These are phyloP conservation scores for Fraxinus nigra DNA, from an alignment of 305 asterid species.

Conservation along the genomic window DNA sequence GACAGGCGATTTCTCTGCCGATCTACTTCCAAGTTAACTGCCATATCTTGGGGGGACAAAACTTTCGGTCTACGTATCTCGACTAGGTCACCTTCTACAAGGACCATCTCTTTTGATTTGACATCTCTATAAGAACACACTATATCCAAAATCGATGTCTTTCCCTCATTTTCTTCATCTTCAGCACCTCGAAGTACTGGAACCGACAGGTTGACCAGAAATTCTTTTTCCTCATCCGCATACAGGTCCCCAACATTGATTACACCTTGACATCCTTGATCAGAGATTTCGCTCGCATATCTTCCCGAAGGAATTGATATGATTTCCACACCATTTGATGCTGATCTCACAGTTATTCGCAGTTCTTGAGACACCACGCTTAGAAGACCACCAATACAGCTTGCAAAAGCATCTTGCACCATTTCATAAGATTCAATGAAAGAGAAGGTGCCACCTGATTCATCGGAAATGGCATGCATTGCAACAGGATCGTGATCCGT, in stretches of 20 bases:
- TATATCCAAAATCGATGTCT: conserved; percentile 19
- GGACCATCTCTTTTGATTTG: conserved; percentile 10
- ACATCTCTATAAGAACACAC: conserved; percentile 26
- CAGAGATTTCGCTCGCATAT: conserved; percentile 21
- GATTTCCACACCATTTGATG: conserved; percentile 23
- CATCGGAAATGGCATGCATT: conserved; percentile 40
- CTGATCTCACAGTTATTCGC: conserved; percentile 17
- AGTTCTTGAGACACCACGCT: conserved; percentile 38
- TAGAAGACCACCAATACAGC: conserved; percentile 42
- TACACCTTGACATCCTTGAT: conserved; percentile 28
- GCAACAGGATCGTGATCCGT: conserved; percentile 40
- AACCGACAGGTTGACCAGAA: conserved; percentile 26
- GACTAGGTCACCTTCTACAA: conserved; percentile 21
- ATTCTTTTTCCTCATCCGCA: conserved; percentile 40
- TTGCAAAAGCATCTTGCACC: conserved; percentile 47
- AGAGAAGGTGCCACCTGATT: conserved; percentile 45
- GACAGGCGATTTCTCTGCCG: conserved; percentile 39
- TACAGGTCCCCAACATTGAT: conserved; percentile 34
- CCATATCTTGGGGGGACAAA: not conserved
- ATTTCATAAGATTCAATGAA: conserved; percentile 37
- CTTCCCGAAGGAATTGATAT: conserved; percentile 34
- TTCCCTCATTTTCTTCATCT: not conserved
- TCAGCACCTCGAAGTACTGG: conserved; percentile 12
- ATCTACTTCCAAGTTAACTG: conserved; percentile 31
- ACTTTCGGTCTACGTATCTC: conserved; percentile 7